Evolutionary conservation across 2,329 filamentous ascomycete genomes (phyloP), one percentile per base, ranked within the genome.

Genomic region (Furcasterigmium furcatum): DNA sequence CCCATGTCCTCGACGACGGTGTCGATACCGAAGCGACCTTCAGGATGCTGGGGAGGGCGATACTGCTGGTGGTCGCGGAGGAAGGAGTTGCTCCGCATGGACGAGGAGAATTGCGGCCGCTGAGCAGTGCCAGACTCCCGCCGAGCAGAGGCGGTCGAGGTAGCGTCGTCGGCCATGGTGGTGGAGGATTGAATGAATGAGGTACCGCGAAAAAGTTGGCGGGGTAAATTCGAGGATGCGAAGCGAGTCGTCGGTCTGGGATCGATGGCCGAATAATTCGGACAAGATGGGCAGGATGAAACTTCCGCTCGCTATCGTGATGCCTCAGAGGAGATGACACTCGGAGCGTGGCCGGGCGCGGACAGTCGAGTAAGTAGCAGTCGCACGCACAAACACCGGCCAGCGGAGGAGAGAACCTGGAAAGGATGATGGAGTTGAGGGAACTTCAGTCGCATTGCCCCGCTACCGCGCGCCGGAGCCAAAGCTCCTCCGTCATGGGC

Each of bases 61-160:
- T 81, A 82, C 57, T 84, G 79, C 61, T 84, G 80, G 56, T 84
- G 77, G 53, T 84, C 80, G 60, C 74, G 73, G 46, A 84, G 68
- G 58, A 80, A 84, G 13, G 80, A 84, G 61, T 75, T 78, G 67
- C 76, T 82, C 57, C 80, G 75, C 74, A 76, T 78, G 44, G 66
- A 63, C 44, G 66, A 66, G 40, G 67, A 61, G 54, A 79, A 64
- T 58, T 76, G 73, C 45, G 76, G 76, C 39, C 74, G 71, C 55
- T 61, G 55, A 42, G 64, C 59, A 52, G 52, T 55, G 47, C 58
- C 38, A 30, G 46, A 46, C 53, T 59, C 29, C 9, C 41, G 41
- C 21, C 41, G 64, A 47, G 61, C 24, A 27, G 24, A 46, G 54
- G 60, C 54, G 34, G 34, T 18, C 30, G 30, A 32, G 51, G 48